Percentiles rank a stretch among this genome's conserved stretches.
phyloP scores from a whole-genome alignment of 2,329 filamentous ascomycete species.

The Raffaelea deltoideospora region DNA sequence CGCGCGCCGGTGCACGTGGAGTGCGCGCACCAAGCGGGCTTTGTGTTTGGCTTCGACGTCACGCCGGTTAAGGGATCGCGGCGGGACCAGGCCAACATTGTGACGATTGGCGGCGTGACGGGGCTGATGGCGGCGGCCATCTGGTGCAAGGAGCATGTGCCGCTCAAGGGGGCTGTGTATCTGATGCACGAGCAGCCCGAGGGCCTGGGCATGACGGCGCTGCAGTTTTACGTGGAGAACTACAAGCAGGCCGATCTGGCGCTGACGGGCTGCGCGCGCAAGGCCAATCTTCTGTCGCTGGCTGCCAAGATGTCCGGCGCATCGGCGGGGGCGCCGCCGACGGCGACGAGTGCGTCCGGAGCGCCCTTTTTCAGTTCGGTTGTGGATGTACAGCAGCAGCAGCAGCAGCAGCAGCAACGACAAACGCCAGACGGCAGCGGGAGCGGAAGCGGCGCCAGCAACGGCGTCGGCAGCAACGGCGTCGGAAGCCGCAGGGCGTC shows the following conservation, averaged over 20 bases:
- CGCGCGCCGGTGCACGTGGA: conserved; percentile 63
- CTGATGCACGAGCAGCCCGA: conserved; percentile 62
- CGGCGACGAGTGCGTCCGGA: not conserved
- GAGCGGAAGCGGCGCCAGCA: not conserved
- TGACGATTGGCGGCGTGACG: conserved; percentile 65
- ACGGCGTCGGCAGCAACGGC: conserved; percentile 2
- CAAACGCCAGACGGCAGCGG: not conserved
- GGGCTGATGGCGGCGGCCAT: conserved; percentile 74
- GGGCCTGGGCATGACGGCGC: conserved; percentile 56
- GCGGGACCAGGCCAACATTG: conserved; percentile 63
- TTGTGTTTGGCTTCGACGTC: conserved; percentile 75
- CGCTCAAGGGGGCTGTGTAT: conserved; percentile 58
- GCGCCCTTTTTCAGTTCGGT: not conserved
- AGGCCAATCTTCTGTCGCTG: conserved; percentile 63
- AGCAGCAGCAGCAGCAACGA: conserved; percentile 2
- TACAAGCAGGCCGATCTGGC: conserved; percentile 92
- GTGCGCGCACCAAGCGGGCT: conserved; percentile 73
- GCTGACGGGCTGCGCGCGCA: conserved; percentile 81
- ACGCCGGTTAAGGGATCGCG: conserved; percentile 76
- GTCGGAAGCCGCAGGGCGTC: conserved; percentile 2
- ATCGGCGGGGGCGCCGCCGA: conserved; percentile 11
- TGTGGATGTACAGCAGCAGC: no score
- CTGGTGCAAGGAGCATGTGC: conserved; percentile 83
- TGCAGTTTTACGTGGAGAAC: conserved; percentile 75
- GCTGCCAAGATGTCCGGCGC: conserved; percentile 38